Percentiles rank a stretch among this genome's conserved stretches.
Conservation (phyloP, 2,329 filamentous ascomycete genomes). For the Hypoxylon sp. region DNA sequence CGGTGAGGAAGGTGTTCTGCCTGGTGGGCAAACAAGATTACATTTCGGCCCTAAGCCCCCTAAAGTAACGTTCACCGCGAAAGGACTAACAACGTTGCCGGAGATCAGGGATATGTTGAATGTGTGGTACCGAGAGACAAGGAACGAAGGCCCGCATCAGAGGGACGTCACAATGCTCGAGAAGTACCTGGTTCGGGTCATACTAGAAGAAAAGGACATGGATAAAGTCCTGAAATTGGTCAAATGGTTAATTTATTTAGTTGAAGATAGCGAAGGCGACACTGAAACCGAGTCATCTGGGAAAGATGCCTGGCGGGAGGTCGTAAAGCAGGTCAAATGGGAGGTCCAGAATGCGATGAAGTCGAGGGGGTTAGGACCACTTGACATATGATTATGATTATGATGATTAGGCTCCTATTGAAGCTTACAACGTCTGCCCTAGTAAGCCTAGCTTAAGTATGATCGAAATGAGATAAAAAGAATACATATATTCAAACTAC, state of each 20-base stretch:
- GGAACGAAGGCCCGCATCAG: constrained; percentile 79
- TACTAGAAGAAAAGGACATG: constrained; percentile 82
- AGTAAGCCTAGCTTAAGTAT: not conserved
- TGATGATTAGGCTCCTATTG: not conserved
- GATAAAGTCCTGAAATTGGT: constrained; percentile 79
- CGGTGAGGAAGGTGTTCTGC: constrained; percentile 39
- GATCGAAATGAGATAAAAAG: constrained; percentile 8
- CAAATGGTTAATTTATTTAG: constrained; percentile 74
- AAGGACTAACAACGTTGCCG: constrained; percentile 58
- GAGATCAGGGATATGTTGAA: constrained; percentile 82
- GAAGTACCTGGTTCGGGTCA: constrained; percentile 79
- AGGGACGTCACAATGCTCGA: constrained; percentile 83
- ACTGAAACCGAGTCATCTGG: constrained; percentile 50
- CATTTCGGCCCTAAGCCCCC: constrained; percentile 63
- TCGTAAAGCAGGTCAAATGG: constrained; percentile 61
- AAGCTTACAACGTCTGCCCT: not conserved
- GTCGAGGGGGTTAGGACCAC: constrained; percentile 68
- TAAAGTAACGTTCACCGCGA: constrained; percentile 63
- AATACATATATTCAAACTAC: constrained; percentile 24
- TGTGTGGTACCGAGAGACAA: constrained; percentile 82
- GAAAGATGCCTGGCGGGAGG: constrained; percentile 63
- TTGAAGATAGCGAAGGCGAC: constrained; percentile 62
- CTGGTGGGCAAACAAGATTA: constrained; percentile 60
- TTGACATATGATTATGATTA: constrained; percentile 65
- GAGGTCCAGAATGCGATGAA: constrained; percentile 69